Base-by-base conservation (phyloP, 2,329 filamentous ascomycete species). In the Ceratocystis ficicola region DNA sequence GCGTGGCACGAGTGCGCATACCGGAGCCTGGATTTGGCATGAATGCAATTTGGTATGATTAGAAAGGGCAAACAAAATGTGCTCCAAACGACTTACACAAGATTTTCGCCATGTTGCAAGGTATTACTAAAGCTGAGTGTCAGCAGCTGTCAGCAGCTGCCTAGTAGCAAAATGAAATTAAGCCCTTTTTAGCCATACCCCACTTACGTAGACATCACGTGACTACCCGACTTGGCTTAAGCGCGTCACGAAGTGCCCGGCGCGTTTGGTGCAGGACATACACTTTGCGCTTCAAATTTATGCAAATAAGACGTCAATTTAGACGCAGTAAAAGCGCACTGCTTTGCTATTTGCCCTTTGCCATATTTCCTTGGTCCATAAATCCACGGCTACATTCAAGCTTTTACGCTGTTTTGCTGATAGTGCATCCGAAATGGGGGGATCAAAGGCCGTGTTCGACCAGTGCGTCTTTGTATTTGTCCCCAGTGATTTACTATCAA, bases 11-110 rank as follows among this genome's bases (percentile, higher is more conserved):
- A 69, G 79, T 89, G 69, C 85, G 89, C 70, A 86, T 95, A 46
- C 85, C 86, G 5, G 90, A 95, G 77, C 89, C 88, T n/a, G 90
- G 90, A 1, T 95, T 95, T 74, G 90, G 90, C 1, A 95, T 95
- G 90, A 95, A 95, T 76, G 90, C 90, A n/a, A 91, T 95, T 69
- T 95, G 90, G 90, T 94, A 94, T 74, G 88, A 95, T 67, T 77
- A 68, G 62, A 63, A 12, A 32, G 2, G 20, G n/a, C 17, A 41
- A 55, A 55, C 3, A 44, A 12, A 12, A 55, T 28, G 50, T 10
- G 2, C 5, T 4, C 22, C 5, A 32, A 32, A 30, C 2, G 52
- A 60, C 17, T 15, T 41, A 5, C 36, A 41, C 36, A 7, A 25
- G 10, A 3, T 6, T 12, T 20, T n/a, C 20, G 5, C 20, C 4